Evolutionary conservation across 2,329 filamentous ascomycete genomes (phyloP), one percentile per base, ranked within the genome.

Genomic region (Drechslerella dactyloides): DNA sequence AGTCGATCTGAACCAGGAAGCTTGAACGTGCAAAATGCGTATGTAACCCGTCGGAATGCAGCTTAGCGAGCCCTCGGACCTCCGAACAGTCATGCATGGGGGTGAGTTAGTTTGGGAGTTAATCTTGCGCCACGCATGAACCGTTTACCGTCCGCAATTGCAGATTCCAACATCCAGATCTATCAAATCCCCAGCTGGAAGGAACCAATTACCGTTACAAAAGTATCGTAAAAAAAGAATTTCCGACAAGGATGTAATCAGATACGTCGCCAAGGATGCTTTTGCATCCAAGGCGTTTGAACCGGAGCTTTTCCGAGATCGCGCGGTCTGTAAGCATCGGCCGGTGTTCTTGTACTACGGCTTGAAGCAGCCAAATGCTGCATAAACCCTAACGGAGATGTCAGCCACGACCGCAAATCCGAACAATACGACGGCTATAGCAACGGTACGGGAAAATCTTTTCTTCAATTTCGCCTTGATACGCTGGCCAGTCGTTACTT

Each of bases 321-420:
- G n/a, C 30, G 44, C 35, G 17, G n/a, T 40, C 8, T 37, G 27
- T 8, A 17, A 51, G 33, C 66, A 70, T 10, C 33, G 54, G 4
- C 13, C 35, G 3, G 27, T 35, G 27, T 60, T 27, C 5, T 30
- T 33, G 35, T 70, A 24, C 21, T 60, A 58, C 1, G 33, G n/a
- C 24, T 69, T 69, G 21, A 63, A 69, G 21, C 66, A 64, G 3
- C 66, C 59, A 13, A 55, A 19, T 3, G 27, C 48, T 15, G 53
- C 66, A n/a, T 64, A 70, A 7, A 64, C 46, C 7, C 66, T 59
- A 17, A 58, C 58, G 2, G 11, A 33, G 6, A 70, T 19, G 3
- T 15, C 66, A 13, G 54, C 59, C 30, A 64, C 1, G 0, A 57
- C 24, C 0, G 56, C 46, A 10, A 60, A 17, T 2, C 37, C 37